Evolutionary conservation across 2,329 filamentous ascomycete genomes (phyloP).

Genomic region (Fusarium dlaminii): DNA sequence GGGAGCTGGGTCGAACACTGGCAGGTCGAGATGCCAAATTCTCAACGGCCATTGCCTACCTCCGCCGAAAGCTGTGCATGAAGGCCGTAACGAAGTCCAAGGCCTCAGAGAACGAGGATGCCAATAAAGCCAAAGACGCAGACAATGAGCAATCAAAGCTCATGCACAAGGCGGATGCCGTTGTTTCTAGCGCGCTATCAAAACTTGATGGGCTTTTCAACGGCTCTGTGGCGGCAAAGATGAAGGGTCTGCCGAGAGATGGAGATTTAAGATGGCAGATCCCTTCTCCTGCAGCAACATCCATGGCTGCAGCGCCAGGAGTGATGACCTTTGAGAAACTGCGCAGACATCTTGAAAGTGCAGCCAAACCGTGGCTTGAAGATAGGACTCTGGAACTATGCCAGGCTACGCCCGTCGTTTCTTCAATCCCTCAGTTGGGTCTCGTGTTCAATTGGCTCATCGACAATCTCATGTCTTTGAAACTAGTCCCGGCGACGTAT

Average conservation of each 20-base stretch:
- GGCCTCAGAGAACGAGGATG: background rate
- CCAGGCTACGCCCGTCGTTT: accelerated
- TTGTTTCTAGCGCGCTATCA: background rate
- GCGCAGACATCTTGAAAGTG: background rate
- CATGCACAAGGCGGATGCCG: background rate
- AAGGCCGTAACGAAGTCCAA: background rate
- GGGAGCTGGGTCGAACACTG: background rate
- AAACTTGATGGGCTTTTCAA: background rate
- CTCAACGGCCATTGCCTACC: background rate
- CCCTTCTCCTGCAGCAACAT: background rate
- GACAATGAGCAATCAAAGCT: background rate
- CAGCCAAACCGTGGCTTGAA: background rate
- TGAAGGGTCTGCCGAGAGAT: background rate
- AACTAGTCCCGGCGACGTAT: background rate
- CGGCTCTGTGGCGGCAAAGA: background rate
- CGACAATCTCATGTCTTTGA: background rate
- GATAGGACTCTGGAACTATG: background rate
- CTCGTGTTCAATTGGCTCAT: background rate
- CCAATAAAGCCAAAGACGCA: background rate
- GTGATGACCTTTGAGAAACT: background rate
- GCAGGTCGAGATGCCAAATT: background rate
- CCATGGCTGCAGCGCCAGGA: background rate
- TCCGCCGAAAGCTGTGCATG: background rate
- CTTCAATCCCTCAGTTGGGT: background rate
- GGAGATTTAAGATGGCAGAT: background rate